A percentile compares a stretch with the other conserved stretches of the same genome.
Conservation (phyloP, 164 flowering plant genomes). For the Macadamia integrifolia region DNA sequence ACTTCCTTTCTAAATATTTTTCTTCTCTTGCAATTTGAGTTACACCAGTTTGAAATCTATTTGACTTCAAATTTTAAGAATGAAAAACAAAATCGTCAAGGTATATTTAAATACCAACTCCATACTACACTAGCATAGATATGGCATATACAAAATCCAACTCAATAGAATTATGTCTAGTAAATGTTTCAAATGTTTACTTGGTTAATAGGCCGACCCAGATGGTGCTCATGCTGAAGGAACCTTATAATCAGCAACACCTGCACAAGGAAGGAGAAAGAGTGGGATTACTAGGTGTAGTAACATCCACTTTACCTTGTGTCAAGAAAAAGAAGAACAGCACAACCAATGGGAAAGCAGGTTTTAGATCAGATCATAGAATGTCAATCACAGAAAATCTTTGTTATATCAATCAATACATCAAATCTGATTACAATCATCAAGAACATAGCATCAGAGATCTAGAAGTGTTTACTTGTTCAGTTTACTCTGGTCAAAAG, state of each 20-base stretch:
- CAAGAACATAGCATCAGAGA: not conserved
- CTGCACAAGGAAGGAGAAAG: slow-evolving; percentile 28
- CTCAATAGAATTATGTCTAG: not conserved
- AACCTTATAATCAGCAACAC: slow-evolving; percentile 77
- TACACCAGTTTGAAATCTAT: not conserved
- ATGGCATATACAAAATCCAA: not conserved
- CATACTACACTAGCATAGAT: not conserved
- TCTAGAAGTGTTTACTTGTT: no score
- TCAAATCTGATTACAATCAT: not conserved
- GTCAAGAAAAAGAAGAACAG: not conserved
- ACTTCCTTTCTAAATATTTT: no score
- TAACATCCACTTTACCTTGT: not conserved
- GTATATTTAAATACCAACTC: no score
- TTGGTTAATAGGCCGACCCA: slow-evolving; percentile 71
- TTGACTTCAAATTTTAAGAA: not conserved
- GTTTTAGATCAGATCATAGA: no score
- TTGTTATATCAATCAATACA: no score
- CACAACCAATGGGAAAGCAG: not conserved
- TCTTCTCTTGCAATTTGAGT: not conserved
- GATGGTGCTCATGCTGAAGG: slow-evolving; percentile 96
- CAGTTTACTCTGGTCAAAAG: no score
- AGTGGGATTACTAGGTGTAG: not conserved
- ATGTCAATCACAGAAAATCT: no score
- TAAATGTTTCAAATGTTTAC: slow-evolving; percentile 27
- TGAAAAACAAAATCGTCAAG: not conserved